phyloP scores from a whole-genome alignment of 2,329 filamentous ascomycete genomes.

The Fusarium xyrophilum region DNA sequence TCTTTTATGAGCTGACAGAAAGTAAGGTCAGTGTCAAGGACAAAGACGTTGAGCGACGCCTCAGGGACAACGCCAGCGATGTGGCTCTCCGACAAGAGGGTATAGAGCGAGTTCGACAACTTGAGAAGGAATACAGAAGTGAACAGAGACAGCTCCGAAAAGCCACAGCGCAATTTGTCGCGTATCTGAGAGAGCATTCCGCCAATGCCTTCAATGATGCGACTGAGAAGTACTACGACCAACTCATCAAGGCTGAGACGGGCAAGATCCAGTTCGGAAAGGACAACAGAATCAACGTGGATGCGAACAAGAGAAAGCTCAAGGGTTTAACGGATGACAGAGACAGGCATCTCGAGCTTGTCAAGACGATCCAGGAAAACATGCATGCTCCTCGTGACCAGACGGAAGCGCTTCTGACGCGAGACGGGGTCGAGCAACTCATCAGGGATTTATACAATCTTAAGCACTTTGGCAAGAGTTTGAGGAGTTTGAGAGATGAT shows the following conservation, averaged over 20 bases:
- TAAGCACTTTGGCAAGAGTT: slow-evolving; percentile 11
- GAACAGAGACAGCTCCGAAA: slow-evolving; percentile 1
- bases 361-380: slow-evolving; percentile 16
- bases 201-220: slow-evolving; percentile 8
- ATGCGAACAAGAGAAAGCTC: slow-evolving; percentile 7
- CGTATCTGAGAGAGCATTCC: slow-evolving; percentile 13
- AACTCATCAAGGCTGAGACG: slow-evolving; percentile 4
- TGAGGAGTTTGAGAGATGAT: slow-evolving; percentile 5
- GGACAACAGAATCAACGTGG: not conserved
- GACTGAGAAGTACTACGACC: slow-evolving; percentile 6
- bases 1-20: slow-evolving; percentile 9
- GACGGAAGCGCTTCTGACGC: slow-evolving; percentile 1
- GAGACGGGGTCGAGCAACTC: not conserved
- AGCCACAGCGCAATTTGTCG: slow-evolving; percentile 5
- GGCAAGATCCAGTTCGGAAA: slow-evolving; percentile 3
- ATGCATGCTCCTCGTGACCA: not conserved
- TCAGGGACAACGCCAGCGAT: slow-evolving; percentile 1
- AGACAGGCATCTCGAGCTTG: slow-evolving; percentile 15
- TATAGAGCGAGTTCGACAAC: not conserved
- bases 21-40: slow-evolving; percentile 4
- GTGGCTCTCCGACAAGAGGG: not conserved
- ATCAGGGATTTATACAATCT: slow-evolving; percentile 15
- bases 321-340: slow-evolving; percentile 5
- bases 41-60: not conserved
- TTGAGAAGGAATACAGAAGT: not conserved